Evolutionary conservation across 352 stramenopile genomes (phyloP).

Genomic region (Pythium aphanidermatum): DNA sequence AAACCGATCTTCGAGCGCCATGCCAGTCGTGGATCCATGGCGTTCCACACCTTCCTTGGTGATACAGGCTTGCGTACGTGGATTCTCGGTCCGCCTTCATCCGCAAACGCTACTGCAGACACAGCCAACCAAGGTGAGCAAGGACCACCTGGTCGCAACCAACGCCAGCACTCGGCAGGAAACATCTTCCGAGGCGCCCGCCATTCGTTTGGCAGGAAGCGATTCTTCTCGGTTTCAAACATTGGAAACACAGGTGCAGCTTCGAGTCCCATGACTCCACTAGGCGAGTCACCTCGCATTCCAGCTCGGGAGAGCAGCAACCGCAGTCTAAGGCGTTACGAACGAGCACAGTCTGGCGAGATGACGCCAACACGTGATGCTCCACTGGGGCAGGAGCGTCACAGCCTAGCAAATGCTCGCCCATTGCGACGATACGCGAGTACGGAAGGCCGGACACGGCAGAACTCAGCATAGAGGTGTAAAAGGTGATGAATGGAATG

Average conservation of each 20-base stretch:
- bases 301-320: constrained; percentile 3
- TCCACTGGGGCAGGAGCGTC: constrained; percentile 2
- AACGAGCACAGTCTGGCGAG: constrained; percentile 13
- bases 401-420: constrained; percentile 3
- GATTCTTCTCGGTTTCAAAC: constrained; percentile 39
- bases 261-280: not conserved
- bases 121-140: not conserved
- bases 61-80: constrained; percentile 11
- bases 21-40: constrained; percentile 76
- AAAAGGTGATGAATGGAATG: too few species aligned
- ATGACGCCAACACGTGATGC: not conserved
- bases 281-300: not conserved
- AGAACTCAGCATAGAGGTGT: constrained; percentile 18
- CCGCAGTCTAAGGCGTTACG: constrained; percentile 10
- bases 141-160: not conserved
- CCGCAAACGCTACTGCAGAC: not conserved
- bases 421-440: constrained; percentile 4
- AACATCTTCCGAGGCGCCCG: constrained; percentile 64
- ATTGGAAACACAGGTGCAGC: not conserved
- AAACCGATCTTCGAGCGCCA: constrained; percentile 71
- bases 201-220: constrained; percentile 41
- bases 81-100: not conserved
- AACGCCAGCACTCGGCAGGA: constrained; percentile 33
- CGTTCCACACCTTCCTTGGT: constrained; percentile 55
- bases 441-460: not conserved